Evolutionary conservation across 1,284 basidiomycete genomes (phyloP), one percentile per base, ranked within the genome.

Genomic region (Rhodotorula mucilaginosa): DNA sequence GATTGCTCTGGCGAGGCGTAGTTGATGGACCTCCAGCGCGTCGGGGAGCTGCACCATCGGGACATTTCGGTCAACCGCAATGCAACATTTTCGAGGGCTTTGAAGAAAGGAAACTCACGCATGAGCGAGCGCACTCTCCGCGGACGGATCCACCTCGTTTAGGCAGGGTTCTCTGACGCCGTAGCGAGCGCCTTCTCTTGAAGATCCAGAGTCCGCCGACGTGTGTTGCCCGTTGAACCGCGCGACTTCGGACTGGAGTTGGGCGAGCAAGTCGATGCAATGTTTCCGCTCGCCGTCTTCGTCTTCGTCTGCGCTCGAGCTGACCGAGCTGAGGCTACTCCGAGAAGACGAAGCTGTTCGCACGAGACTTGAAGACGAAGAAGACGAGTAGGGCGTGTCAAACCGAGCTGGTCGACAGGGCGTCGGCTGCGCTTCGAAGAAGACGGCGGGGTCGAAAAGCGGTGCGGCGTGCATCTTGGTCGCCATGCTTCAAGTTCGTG

Each of bases 181-280:
- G 39, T 10, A 44, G 10, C 39, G 39, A 13, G 39, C 39, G 39
- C 39, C 39, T 44, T 1, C 39, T 10, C 1, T 13, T 12, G 39
- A 44, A 10, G 39, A 44, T 44, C 39, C 39, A 13, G 39, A 13
- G 18, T 23, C 39, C 26, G 15, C 39, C 47, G 23, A 29, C 15
- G 15, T 13, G 44, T 16, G 47, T 15, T 39, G 44, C 13, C 21
- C 46, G 26, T 31, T 21, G 21, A 31, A 3, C 0, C 44, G 44
- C 10, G 46, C 21, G 6, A 64, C 49, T 46, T 64, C 63, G 26
- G 31, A 26, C 44, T 64, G 47, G 47, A 58, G 63, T 47, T 64
- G 64, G 47, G 51, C 57, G 31, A 58, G 63, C 44, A 65, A 49
- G 48, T 52, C 58, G 58, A 54, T 58, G 58, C 57, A 58, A 16